Percentiles rank a stretch among this genome's conserved stretches.
Evolutionary conservation across 1,139 yeast genomes (phyloP).

Genomic region (Pichia sp.): DNA sequence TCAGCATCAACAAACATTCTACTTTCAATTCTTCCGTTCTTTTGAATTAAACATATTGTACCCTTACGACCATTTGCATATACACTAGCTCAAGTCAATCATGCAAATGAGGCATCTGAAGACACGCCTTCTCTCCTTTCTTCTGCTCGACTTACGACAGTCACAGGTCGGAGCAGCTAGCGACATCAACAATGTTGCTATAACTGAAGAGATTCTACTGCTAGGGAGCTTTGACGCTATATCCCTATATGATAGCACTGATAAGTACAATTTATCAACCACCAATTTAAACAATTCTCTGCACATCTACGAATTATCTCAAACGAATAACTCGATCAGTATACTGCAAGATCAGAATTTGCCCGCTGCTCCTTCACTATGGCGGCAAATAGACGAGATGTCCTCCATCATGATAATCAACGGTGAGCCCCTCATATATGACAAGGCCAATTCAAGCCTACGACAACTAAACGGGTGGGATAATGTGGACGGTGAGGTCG

Average conservation of each 20-base stretch:
- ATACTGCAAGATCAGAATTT: constrained; percentile 5
- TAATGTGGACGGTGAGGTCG: constrained; percentile 45
- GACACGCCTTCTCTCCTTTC: not conserved
- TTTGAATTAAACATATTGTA: no score
- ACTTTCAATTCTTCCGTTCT: not conserved
- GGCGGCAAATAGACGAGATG: constrained; percentile 13
- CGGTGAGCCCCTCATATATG: constrained; percentile 24
- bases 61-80: no score
- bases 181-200: not conserved
- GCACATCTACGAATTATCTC: constrained; percentile 21
- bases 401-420: constrained; percentile 19
- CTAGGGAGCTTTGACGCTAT: constrained; percentile 65
- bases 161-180: not conserved
- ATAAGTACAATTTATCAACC: constrained; percentile 41
- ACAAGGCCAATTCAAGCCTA: constrained; percentile 4
- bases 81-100: not conserved
- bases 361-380: constrained; percentile 12
- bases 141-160: not conserved
- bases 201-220: constrained; percentile 42
- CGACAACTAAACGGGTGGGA: constrained; percentile 28
- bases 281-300: not conserved
- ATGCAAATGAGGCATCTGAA: not conserved
- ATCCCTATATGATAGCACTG: constrained; percentile 52
- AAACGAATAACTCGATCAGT: constrained; percentile 14
- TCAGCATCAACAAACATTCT: not conserved